Conservation (phyloP, 768 basidiomycete genomes). For the Hygrophoropsis aurantiaca region DNA sequence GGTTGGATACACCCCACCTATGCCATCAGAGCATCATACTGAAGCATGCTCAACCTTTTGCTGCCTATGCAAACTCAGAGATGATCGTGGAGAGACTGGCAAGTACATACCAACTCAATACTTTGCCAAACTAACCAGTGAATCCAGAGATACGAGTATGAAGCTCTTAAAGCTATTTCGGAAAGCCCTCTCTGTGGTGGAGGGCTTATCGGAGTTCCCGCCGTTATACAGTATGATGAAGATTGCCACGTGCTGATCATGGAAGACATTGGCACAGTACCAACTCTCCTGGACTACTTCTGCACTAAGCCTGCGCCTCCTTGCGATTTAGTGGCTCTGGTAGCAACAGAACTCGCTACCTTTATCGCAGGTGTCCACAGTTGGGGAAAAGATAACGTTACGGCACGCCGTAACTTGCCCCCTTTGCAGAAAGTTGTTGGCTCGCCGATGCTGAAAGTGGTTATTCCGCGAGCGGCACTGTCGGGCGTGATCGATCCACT, state of each 20-base stretch:
- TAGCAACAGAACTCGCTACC: background rate
- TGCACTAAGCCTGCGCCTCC: background rate
- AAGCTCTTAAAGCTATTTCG: background rate
- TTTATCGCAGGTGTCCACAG: background rate
- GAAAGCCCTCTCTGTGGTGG: background rate
- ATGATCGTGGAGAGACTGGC: background rate
- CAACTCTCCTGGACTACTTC: background rate
- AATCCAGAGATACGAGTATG: background rate
- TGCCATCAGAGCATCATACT: background rate
- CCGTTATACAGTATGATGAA: background rate
- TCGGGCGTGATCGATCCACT: background rate
- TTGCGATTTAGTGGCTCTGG: background rate
- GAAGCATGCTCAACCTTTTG: background rate
- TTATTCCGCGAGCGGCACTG: background rate
- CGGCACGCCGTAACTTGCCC: background rate
- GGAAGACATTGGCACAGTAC: background rate
- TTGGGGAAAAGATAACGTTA: background rate
- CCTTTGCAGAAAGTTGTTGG: background rate
- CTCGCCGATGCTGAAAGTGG: background rate
- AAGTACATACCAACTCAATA: background rate
- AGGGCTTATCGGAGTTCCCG: background rate
- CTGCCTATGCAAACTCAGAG: background rate
- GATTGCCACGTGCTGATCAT: background rate
- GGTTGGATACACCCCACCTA: background rate
- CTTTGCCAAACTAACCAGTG: background rate